These are phyloP conservation scores for Cyclostephanos tholiformis DNA, from an alignment of 108 stramenopile species.

Conservation along the genomic window DNA sequence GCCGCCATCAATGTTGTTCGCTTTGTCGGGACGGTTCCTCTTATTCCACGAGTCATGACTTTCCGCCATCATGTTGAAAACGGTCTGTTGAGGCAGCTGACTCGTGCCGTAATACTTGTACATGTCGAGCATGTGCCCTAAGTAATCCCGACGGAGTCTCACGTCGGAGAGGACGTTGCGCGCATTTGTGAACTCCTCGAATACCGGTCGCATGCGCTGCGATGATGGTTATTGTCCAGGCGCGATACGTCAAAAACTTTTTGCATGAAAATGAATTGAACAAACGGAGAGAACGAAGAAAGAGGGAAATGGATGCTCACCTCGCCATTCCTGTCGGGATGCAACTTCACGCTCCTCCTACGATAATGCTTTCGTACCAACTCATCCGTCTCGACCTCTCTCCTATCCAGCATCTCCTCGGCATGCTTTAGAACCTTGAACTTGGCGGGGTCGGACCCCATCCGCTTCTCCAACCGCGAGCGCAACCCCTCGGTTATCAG, in stretches of 20 bases:
- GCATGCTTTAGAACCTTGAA: constrained; percentile 10
- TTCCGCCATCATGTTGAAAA: constrained; percentile 4
- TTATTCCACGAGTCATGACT: constrained; percentile 30
- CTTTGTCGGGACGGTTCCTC: constrained; percentile 26
- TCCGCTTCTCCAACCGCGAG: neutral
- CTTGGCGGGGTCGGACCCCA: constrained; percentile 7
- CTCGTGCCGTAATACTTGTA: constrained; percentile 1
- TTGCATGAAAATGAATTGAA: no score
- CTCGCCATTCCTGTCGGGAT: constrained; percentile 51
- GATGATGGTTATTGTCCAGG: neutral
- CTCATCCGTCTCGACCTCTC: constrained; percentile 4
- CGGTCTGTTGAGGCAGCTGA: neutral
- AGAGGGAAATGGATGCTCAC: neutral
- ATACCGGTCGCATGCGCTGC: constrained; percentile 23
- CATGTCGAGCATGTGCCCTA: constrained; percentile 32
- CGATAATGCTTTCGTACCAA: constrained; percentile 41
- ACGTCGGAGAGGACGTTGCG: constrained; percentile 27
- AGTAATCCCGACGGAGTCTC: constrained; percentile 19
- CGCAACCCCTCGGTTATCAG: constrained; percentile 23
- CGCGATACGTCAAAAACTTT: neutral
- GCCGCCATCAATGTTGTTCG: neutral
- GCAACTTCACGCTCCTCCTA: constrained; percentile 28
- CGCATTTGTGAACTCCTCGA: constrained; percentile 46
- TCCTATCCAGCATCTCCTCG: constrained; percentile 18
- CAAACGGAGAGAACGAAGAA: neutral